These are phyloP conservation scores for Exophiala phaeomuriformis DNA, from an alignment of 2,329 filamentous ascomycete genomes.

Conservation along the genomic window DNA sequence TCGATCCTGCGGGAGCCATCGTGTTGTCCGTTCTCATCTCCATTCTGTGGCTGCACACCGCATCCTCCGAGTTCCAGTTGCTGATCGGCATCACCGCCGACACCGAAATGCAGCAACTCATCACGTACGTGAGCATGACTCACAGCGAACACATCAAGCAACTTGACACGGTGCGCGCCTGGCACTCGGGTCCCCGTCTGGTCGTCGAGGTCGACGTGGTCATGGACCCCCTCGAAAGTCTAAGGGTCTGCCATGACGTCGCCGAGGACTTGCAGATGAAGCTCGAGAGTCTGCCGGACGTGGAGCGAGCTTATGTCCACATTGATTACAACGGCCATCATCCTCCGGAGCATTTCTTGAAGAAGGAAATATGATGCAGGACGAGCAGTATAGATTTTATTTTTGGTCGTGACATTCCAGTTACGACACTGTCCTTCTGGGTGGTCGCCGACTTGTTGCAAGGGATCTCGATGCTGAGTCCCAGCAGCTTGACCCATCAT, in stretches of 20 bases:
- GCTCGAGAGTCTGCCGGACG: conserved; percentile 80
- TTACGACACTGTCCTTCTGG: too few relatives aligned
- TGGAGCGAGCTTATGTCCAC: conserved; percentile 92
- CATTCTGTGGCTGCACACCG: conserved; percentile 73
- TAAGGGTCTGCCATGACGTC: conserved; percentile 80
- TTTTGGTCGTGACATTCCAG: too few relatives aligned
- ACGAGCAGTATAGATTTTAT: too few relatives aligned
- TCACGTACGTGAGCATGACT: conserved; percentile 93
- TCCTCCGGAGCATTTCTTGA: conserved; percentile 74
- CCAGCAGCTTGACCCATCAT: too few relatives aligned
- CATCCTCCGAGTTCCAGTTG: conserved; percentile 81
- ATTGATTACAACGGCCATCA: conserved; percentile 96
- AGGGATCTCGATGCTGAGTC: too few relatives aligned
- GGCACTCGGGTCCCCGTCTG: conserved; percentile 79
- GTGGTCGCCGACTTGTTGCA: too few relatives aligned
- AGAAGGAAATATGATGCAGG: conserved; percentile 51
- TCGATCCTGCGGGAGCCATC: conserved; percentile 88
- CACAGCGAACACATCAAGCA: conserved; percentile 71
- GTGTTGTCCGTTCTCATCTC: conserved; percentile 72
- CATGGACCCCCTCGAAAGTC: conserved; percentile 67
- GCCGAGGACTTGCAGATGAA: conserved; percentile 93
- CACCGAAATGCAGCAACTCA: conserved; percentile 79
- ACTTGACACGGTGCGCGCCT: conserved; percentile 92
- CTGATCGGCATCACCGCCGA: conserved; percentile 84
- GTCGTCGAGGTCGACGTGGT: conserved; percentile 96